phyloP scores from a whole-genome alignment of 768 basidiomycete genomes.

The Tylopilus felleus region DNA sequence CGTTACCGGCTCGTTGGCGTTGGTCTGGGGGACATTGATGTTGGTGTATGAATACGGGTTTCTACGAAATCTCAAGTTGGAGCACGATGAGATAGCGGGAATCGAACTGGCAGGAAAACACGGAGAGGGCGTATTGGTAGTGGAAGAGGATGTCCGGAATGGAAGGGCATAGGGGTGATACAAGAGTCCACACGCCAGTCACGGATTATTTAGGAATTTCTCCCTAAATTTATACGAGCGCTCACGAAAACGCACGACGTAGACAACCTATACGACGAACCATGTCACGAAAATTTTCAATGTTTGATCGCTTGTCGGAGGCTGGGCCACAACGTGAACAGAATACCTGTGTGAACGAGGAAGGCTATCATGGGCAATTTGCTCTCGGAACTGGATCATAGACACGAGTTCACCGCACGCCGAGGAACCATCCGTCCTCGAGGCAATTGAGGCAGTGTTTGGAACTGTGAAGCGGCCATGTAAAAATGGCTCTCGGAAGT shows the following conservation, averaged over 20 bases:
- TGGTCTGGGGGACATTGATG: constrained; percentile 41
- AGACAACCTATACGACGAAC: not conserved
- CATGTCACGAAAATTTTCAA: not conserved
- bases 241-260: not conserved
- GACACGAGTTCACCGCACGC: constrained; percentile 21
- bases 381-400: constrained; percentile 3
- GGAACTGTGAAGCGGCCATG: not conserved
- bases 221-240: not conserved
- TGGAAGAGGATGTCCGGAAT: not conserved
- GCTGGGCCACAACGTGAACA: not conserved
- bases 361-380: constrained; percentile 3
- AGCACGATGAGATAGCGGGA: constrained; percentile 42
- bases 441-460: constrained; percentile 20
- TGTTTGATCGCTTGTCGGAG: not conserved
- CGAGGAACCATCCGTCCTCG: constrained; percentile 15
- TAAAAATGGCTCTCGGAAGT: not conserved
- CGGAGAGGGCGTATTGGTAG: constrained; percentile 39
- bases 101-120: constrained; percentile 41
- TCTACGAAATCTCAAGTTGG: constrained; percentile 39
- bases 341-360: not conserved
- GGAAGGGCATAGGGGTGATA: not conserved
- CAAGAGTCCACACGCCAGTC: not conserved
- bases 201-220: not conserved
- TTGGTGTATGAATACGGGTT: constrained; percentile 45
- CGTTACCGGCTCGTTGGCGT: constrained; percentile 40